These are phyloP conservation scores for Globisporangium paddicum DNA, from an alignment of 352 stramenopile species.

Conservation along the genomic window DNA sequence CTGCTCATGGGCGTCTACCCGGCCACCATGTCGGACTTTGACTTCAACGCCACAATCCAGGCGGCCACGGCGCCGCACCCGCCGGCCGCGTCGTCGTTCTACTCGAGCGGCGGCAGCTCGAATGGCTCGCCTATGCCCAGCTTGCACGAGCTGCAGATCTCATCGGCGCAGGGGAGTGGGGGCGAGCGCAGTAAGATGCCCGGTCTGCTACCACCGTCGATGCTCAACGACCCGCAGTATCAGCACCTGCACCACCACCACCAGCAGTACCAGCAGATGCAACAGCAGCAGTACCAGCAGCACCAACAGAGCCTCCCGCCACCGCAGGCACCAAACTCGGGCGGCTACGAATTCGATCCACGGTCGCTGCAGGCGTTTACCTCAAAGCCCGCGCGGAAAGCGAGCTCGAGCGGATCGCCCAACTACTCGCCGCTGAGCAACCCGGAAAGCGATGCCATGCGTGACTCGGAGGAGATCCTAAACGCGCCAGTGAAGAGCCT, in stretches of 20 bases:
- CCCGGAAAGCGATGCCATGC: constrained; percentile 28
- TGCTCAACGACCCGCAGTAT: constrained; percentile 22
- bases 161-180: neutral
- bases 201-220: constrained; percentile 19
- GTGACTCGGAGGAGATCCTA: constrained; percentile 75
- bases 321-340: neutral
- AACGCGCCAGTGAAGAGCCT: constrained; percentile 74
- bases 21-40: constrained; percentile 50
- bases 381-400: constrained; percentile 6
- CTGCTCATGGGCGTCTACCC: constrained; percentile 61
- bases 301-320: constrained; percentile 17
- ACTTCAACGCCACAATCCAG: constrained; percentile 57
- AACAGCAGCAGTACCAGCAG: constrained; percentile 17
- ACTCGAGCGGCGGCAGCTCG: neutral
- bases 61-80: constrained; percentile 15
- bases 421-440: constrained; percentile 41
- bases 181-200: constrained; percentile 29
- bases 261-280: constrained; percentile 20
- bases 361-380: constrained; percentile 19
- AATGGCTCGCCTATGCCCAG: constrained; percentile 8
- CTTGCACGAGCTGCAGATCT: constrained; percentile 17
- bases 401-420: constrained; percentile 25
- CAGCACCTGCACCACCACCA: constrained; percentile 20
- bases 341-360: constrained; percentile 15
- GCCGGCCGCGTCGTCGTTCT: constrained; percentile 3